These are phyloP conservation scores for Arabis alpina DNA, from an alignment of 345 rosid species.

Conservation along the genomic window DNA sequence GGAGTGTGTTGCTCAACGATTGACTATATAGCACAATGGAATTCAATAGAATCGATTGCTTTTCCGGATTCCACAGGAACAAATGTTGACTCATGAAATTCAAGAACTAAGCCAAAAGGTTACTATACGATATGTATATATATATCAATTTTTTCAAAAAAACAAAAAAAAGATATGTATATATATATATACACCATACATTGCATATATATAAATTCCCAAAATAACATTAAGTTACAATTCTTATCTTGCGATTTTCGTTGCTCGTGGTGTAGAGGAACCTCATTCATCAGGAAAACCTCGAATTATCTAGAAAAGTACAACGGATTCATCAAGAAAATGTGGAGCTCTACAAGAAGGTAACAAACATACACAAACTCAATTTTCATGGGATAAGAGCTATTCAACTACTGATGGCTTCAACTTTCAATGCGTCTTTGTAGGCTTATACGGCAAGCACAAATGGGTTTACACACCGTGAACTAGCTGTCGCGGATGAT, in stretches of 20 bases:
- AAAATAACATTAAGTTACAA: background rate
- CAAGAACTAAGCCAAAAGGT: slow-evolving; percentile 63
- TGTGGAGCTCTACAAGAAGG: slow-evolving; percentile 62
- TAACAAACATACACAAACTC: slow-evolving; percentile 31
- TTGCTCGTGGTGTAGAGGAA: slow-evolving; percentile 54
- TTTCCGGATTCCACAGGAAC: slow-evolving; percentile 53
- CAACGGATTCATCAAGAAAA: slow-evolving; percentile 61
- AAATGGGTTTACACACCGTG: slow-evolving; percentile 40
- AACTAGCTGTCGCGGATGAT: slow-evolving; percentile 34
- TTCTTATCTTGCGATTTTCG: slow-evolving; percentile 2
- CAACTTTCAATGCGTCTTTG: slow-evolving; percentile 4
- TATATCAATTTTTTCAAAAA: too few species aligned
- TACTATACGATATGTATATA: background rate
- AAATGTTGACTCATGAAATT: slow-evolving; percentile 54
- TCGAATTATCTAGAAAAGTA: slow-evolving; percentile 55
- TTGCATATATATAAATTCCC: background rate
- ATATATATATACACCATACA: background rate
- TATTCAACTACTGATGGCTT: slow-evolving; percentile 14
- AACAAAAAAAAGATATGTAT: too few species aligned
- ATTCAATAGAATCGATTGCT: slow-evolving; percentile 22
- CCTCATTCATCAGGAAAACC: slow-evolving; percentile 63
- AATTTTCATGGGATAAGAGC: slow-evolving; percentile 3
- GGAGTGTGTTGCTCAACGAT: slow-evolving; percentile 7
- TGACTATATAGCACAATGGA: slow-evolving; percentile 12
- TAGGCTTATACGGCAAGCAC: slow-evolving; percentile 53